Conservation (phyloP, 768 basidiomycete species). For the Pholiota conissans region DNA sequence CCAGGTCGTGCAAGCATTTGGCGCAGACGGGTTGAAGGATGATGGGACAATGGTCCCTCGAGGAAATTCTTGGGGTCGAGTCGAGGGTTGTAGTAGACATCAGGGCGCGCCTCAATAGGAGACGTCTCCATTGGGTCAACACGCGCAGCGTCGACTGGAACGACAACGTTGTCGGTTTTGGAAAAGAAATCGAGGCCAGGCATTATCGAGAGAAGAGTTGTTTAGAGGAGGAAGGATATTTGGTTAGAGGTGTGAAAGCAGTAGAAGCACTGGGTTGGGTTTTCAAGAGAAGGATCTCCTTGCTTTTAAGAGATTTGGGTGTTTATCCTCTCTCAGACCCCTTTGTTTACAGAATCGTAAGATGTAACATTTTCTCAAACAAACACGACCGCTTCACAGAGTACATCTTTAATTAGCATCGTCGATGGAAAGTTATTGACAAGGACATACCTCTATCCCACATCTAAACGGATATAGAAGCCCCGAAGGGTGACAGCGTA, state of each 20-base stretch:
- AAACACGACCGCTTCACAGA: background rate
- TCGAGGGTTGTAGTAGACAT: conserved; percentile 62
- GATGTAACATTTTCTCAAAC: background rate
- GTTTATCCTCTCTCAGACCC: background rate
- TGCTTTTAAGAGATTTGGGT: conserved; percentile 6
- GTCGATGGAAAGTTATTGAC: background rate
- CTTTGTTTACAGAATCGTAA: background rate
- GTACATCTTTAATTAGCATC: conserved; percentile 1
- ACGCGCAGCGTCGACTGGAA: conserved; percentile 3
- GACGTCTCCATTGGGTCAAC: background rate
- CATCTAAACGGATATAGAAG: conserved; percentile 9
- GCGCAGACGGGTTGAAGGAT: conserved; percentile 70
- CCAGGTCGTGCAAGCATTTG: conserved; percentile 70
- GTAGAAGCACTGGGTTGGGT: background rate
- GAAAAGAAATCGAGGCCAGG: conserved; percentile 26
- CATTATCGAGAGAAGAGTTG: conserved; percentile 10
- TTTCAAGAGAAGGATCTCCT: background rate
- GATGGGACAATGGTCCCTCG: conserved; percentile 64
- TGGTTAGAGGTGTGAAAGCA: background rate
- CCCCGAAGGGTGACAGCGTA: background rate
- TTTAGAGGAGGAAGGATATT: background rate
- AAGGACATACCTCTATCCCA: conserved; percentile 9
- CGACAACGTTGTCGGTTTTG: conserved; percentile 10
- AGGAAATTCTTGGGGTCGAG: conserved; percentile 71
- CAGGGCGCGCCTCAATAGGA: conserved; percentile 2